Evolutionary conservation across 1,139 yeast genomes (phyloP).

Genomic region (Sugiyamaella paludigena): DNA sequence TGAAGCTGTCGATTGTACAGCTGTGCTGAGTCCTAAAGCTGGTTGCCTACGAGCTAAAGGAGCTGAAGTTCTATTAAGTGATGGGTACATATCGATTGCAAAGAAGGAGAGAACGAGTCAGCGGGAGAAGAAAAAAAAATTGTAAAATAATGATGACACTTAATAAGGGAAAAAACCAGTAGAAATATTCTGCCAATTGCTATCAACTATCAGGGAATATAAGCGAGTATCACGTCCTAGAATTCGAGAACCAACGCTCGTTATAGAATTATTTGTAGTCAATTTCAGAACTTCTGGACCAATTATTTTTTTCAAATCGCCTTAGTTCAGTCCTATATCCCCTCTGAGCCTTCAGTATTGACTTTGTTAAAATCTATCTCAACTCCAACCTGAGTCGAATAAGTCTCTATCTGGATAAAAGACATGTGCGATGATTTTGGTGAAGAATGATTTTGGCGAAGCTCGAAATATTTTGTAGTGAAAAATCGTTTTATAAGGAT

Average conservation of each 20-base stretch:
- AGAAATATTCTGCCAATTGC: background rate
- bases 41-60: constrained; percentile 1
- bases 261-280: no score
- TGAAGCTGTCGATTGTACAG: constrained; percentile 2
- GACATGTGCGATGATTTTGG: background rate
- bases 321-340: no score
- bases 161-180: background rate
- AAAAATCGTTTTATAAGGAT: no score
- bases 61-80: background rate
- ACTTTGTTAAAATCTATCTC: no score
- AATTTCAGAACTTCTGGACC: no score
- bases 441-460: background rate
- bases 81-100: constrained; percentile 2
- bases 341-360: no score
- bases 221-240: no score
- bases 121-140: no score
- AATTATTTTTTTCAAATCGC: no score
- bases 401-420: no score
- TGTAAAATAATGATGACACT: background rate
- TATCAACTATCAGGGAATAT: background rate
- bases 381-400: no score
- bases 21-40: constrained; percentile 3
- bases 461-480: background rate
- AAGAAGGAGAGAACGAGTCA: background rate
- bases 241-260: no score